These are phyloP conservation scores for Arthroderma sp. DNA, from an alignment of 2,329 filamentous ascomycete genomes.

Conservation along the genomic window DNA sequence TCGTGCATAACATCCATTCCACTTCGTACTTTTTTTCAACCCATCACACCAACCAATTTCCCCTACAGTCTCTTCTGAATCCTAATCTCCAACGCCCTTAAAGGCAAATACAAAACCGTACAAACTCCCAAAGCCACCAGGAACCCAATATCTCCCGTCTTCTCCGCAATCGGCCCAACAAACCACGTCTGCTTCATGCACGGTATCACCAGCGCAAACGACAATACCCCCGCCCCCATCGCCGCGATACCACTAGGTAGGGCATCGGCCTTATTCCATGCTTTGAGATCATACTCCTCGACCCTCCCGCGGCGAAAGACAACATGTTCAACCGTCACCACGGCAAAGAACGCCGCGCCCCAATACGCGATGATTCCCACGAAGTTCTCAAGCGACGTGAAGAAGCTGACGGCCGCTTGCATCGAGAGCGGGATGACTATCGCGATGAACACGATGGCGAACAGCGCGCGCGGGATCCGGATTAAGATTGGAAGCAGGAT, in stretches of 20 bases:
- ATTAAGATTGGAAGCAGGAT: constrained; percentile 47
- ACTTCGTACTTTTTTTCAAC: too few species aligned
- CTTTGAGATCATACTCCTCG: constrained; percentile 44
- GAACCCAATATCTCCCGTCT: constrained; percentile 44
- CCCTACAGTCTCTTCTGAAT: constrained; percentile 5
- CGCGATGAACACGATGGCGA: constrained; percentile 47
- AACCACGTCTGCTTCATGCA: constrained; percentile 61
- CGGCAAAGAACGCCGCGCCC: constrained; percentile 48
- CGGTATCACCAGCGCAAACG: constrained; percentile 45
- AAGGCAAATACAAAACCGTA: constrained; percentile 10
- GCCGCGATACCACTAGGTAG: constrained; percentile 52
- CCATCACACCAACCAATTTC: too few species aligned
- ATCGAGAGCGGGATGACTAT: constrained; percentile 53
- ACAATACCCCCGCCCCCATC: constrained; percentile 45
- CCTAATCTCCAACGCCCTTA: constrained; percentile 8
- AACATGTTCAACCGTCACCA: constrained; percentile 45
- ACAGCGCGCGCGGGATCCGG: constrained; percentile 48
- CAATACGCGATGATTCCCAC: constrained; percentile 34
- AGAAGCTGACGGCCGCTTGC: constrained; percentile 45
- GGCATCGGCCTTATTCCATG: constrained; percentile 46
- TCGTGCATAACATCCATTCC: too few species aligned
- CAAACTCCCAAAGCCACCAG: constrained; percentile 29
- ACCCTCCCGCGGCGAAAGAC: constrained; percentile 42
- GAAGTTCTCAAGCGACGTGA: constrained; percentile 38
- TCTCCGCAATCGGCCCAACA: constrained; percentile 47